phyloP scores from a whole-genome alignment of 768 basidiomycete species.

The Termitomyces sp. region DNA sequence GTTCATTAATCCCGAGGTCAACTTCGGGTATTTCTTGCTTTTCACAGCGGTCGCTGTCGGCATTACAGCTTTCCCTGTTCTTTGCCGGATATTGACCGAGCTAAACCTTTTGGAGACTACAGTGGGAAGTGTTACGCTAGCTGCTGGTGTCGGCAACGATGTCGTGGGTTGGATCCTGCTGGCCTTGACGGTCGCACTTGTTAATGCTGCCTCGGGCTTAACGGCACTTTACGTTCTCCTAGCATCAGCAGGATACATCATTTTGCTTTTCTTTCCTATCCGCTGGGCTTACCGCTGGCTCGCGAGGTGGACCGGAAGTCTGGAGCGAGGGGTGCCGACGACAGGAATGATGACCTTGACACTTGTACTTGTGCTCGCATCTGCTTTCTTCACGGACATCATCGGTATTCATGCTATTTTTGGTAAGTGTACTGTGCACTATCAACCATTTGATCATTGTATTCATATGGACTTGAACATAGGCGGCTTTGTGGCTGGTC shows the following conservation, averaged over 20 bases:
- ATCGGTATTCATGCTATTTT: slow-evolving; percentile 74
- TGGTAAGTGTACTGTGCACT: slow-evolving; percentile 24
- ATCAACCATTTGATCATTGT: not conserved
- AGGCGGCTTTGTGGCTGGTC: slow-evolving; percentile 81
- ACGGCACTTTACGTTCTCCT: slow-evolving; percentile 78
- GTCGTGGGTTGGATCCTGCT: slow-evolving; percentile 76
- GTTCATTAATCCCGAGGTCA: slow-evolving; percentile 51
- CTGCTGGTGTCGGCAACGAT: slow-evolving; percentile 79
- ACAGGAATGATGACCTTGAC: slow-evolving; percentile 73
- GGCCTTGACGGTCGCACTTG: slow-evolving; percentile 76
- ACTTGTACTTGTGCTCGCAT: slow-evolving; percentile 66
- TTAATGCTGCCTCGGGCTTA: slow-evolving; percentile 66
- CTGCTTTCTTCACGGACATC: slow-evolving; percentile 80
- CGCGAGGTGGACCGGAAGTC: slow-evolving; percentile 57
- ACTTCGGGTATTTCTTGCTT: slow-evolving; percentile 79
- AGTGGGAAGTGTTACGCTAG: slow-evolving; percentile 76
- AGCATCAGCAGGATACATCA: slow-evolving; percentile 52
- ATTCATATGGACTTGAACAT: slow-evolving; percentile 2
- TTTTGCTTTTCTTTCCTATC: slow-evolving; percentile 64
- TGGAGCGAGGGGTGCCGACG: slow-evolving; percentile 68
- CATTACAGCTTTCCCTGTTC: slow-evolving; percentile 78
- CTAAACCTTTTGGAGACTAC: slow-evolving; percentile 75
- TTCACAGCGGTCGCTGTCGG: slow-evolving; percentile 82
- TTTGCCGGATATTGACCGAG: slow-evolving; percentile 81
- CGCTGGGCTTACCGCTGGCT: slow-evolving; percentile 61